These are phyloP conservation scores for Vitis riparia DNA, from an alignment of 164 flowering plant genomes.

Conservation along the genomic window DNA sequence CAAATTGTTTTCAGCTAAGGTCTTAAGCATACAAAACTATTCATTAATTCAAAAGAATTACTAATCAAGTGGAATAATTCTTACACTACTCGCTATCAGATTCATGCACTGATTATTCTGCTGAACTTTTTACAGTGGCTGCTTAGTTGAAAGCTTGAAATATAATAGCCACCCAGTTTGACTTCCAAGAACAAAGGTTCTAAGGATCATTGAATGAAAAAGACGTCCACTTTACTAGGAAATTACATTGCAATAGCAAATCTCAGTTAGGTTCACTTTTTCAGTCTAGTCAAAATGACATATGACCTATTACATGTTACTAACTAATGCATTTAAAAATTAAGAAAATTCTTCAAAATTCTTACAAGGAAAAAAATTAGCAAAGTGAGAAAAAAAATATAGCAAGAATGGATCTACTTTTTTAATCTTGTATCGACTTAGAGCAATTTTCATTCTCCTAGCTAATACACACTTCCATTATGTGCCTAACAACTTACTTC, in stretches of 20 bases:
- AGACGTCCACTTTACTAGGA: background rate
- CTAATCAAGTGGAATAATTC: too few species aligned
- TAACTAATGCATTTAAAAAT: background rate
- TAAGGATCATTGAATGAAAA: background rate
- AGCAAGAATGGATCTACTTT: too few species aligned
- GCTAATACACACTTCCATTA: background rate
- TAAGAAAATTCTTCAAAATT: background rate
- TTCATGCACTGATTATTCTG: too few species aligned
- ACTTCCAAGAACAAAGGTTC: background rate
- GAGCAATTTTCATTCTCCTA: background rate
- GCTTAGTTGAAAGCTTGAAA: too few species aligned
- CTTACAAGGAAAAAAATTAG: background rate
- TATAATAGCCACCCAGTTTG: background rate
- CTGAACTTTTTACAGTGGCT: too few species aligned
- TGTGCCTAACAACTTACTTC: background rate
- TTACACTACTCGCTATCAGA: too few species aligned
- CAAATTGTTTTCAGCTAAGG: too few species aligned
- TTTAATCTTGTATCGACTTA: background rate
- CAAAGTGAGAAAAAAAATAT: too few species aligned
- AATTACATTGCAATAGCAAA: background rate
- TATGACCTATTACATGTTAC: background rate
- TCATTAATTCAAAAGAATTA: too few species aligned
- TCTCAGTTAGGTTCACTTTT: background rate
- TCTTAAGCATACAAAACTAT: too few species aligned
- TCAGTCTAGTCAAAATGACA: background rate